Conservation (phyloP, 2,329 filamentous ascomycete genomes). For the Hypoxylon sp. region DNA sequence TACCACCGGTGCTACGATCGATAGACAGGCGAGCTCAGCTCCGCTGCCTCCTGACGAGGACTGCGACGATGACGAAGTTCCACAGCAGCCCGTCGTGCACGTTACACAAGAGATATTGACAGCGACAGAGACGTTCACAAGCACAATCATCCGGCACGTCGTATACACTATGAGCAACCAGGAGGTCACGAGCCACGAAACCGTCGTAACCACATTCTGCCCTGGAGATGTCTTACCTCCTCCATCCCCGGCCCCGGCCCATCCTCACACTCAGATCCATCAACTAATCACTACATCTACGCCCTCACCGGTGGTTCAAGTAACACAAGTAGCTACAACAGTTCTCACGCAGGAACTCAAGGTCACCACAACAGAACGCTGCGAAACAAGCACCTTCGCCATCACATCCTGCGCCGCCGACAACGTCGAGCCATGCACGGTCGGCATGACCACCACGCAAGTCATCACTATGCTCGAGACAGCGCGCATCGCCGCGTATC, state of each 20-base stretch:
- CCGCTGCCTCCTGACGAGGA: conserved; percentile 15
- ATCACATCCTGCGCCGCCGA: conserved; percentile 39
- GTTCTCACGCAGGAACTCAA: conserved; percentile 8
- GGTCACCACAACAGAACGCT: conserved; percentile 38
- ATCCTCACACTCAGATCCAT: background rate
- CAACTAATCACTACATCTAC: conserved; percentile 1
- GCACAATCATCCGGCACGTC: conserved; percentile 47
- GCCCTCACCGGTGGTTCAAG: background rate
- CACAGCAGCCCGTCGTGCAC: conserved; percentile 2
- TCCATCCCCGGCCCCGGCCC: background rate
- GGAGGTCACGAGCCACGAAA: conserved; percentile 44
- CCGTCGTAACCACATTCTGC: conserved; percentile 48
- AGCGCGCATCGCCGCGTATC: conserved; percentile 20
- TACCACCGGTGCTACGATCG: conserved; percentile 9
- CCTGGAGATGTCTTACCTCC: conserved; percentile 30
- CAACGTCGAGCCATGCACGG: conserved; percentile 25
- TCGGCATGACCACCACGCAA: conserved; percentile 43
- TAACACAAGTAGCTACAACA: conserved; percentile 12
- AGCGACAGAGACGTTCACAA: conserved; percentile 43
- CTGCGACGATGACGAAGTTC: conserved; percentile 15
- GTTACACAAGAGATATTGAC: conserved; percentile 5
- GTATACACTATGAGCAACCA: conserved; percentile 42
- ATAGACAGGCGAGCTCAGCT: conserved; percentile 16
- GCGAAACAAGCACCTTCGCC: conserved; percentile 40
- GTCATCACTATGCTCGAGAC: conserved; percentile 45